Conservation (phyloP, 306 rosid species). For the Lagenaria siceraria region DNA sequence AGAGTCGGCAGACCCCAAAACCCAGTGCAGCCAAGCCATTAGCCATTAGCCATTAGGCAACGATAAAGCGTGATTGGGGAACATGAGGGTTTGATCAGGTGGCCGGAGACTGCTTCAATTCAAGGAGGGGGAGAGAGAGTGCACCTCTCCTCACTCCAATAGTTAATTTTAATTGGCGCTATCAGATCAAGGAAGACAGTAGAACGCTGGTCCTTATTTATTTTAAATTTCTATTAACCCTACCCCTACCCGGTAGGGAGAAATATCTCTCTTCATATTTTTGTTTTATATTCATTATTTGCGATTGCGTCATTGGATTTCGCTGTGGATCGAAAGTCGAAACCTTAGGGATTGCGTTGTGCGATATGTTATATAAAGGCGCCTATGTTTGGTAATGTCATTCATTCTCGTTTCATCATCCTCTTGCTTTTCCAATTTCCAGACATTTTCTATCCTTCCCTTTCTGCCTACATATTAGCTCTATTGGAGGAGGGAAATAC, state of each 20-base stretch:
- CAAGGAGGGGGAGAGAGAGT: neutral
- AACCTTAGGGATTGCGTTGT: neutral
- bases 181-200: neutral
- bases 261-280: neutral
- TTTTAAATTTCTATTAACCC: too few species aligned
- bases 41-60: too few species aligned
- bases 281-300: neutral
- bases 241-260: neutral
- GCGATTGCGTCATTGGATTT: neutral
- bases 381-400: neutral
- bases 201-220: neutral
- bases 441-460: neutral
- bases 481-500: neutral
- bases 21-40: neutral
- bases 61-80: neutral
- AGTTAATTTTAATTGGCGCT: neutral
- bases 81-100: neutral
- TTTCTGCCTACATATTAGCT: neutral
- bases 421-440: neutral
- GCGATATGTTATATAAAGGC: neutral
- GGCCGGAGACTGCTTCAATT: neutral
- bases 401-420: neutral
- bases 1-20: neutral
- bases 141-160: neutral
- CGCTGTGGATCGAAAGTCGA: neutral